Evolutionary conservation across 768 basidiomycete genomes (phyloP).

Genomic region (Leccinum longicurvipes): DNA sequence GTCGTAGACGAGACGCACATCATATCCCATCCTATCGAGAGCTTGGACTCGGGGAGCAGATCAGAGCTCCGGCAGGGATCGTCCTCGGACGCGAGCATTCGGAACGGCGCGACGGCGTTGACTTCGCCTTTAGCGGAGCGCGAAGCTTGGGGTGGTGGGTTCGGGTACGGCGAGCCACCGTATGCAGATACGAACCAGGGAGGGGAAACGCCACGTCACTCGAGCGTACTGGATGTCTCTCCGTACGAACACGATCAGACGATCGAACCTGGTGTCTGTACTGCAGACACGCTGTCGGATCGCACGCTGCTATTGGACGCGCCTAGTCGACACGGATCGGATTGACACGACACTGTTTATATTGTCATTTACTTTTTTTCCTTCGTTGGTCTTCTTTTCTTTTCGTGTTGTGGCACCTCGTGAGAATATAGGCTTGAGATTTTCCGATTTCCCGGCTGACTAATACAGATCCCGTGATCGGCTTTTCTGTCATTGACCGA

Average conservation of each 20-base stretch:
- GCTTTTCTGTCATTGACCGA: neutral
- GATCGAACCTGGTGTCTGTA: constrained; percentile 11
- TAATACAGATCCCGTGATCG: neutral
- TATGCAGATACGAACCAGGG: constrained; percentile 32
- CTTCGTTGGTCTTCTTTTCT: neutral
- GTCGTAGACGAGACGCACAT: constrained; percentile 61
- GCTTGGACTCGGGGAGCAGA: constrained; percentile 10
- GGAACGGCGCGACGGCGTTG: constrained; percentile 19
- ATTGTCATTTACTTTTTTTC: neutral
- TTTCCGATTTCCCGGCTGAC: neutral
- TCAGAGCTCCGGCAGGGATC: constrained; percentile 24
- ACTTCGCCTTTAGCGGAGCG: constrained; percentile 20
- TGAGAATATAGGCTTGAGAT: neutral
- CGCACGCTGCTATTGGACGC: constrained; percentile 25
- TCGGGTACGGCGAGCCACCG: constrained; percentile 39
- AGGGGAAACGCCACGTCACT: constrained; percentile 47
- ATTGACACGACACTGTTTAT: constrained; percentile 12
- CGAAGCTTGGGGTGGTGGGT: constrained; percentile 37
- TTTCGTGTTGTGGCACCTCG: neutral
- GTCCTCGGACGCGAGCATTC: constrained; percentile 20
- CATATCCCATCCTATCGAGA: constrained; percentile 32
- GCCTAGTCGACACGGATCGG: constrained; percentile 7
- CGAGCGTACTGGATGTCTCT: constrained; percentile 25
- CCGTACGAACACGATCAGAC: constrained; percentile 24
- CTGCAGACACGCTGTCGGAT: constrained; percentile 25